Evolutionary conservation across 768 basidiomycete genomes (phyloP).

Genomic region (Podaxis sp.): DNA sequence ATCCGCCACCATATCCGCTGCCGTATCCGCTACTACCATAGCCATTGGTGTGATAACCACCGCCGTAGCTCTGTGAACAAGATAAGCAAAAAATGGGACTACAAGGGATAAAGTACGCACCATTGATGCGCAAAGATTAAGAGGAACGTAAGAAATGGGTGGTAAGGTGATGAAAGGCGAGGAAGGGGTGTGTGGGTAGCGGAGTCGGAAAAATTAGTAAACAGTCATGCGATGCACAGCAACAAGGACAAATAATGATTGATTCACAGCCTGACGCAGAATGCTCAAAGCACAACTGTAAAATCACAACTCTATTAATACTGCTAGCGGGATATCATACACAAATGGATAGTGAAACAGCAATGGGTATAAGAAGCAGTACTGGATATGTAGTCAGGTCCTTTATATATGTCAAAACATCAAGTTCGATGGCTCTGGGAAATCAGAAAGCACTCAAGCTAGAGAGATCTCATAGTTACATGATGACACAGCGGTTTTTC

Average conservation of each 20-base stretch:
- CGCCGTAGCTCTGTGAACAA: constrained; percentile 31
- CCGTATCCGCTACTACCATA: constrained; percentile 42
- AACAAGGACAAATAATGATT: constrained; percentile 22
- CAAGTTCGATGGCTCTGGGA: not conserved
- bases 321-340: not conserved
- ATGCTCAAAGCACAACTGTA: not conserved
- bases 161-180: constrained; percentile 7
- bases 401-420: not conserved
- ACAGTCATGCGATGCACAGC: constrained; percentile 1
- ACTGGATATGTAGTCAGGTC: constrained; percentile 3
- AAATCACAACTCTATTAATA: not conserved
- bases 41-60: constrained; percentile 27
- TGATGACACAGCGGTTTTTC: constrained; percentile 33
- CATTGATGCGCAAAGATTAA: constrained; percentile 18
- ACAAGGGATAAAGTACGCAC: constrained; percentile 9
- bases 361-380: constrained; percentile 2
- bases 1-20: constrained; percentile 48
- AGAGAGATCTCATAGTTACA: constrained; percentile 24
- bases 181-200: constrained; percentile 2
- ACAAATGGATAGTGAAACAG: not conserved
- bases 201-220: constrained; percentile 13
- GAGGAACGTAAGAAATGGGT: constrained; percentile 3
- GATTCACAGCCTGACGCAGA: not conserved
- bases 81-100: not conserved
- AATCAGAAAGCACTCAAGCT: not conserved